Percentiles rank a stretch among this genome's conserved stretches.
phyloP scores from a whole-genome alignment of 2,329 filamentous ascomycete genomes.

The Stagonosporopsis vannaccii region DNA sequence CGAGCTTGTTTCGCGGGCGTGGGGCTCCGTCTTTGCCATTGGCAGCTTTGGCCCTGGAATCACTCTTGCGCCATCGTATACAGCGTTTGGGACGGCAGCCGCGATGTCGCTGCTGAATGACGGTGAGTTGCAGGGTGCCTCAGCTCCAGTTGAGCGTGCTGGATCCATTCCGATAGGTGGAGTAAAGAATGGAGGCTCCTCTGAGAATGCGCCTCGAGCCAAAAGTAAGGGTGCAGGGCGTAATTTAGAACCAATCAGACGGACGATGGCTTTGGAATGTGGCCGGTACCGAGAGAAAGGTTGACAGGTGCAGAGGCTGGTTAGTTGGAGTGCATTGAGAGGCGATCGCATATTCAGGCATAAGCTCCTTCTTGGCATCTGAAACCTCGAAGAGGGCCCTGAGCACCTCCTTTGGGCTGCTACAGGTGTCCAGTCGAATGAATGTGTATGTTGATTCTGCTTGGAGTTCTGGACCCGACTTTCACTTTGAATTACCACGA shows the following conservation, averaged over 20 bases:
- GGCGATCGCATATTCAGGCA: neutral
- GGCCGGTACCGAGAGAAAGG: slow-evolving; percentile 4
- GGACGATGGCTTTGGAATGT: slow-evolving; percentile 9
- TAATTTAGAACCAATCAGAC: slow-evolving; percentile 8
- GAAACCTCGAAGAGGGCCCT: neutral
- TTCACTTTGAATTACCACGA: neutral
- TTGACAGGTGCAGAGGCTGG: neutral
- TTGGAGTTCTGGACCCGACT: neutral
- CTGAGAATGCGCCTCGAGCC: neutral
- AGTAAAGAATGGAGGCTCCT: neutral
- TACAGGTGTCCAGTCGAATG: neutral
- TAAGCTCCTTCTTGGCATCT: neutral
- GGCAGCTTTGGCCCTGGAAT: slow-evolving; percentile 7
- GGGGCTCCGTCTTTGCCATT: slow-evolving; percentile 3
- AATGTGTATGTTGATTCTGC: neutral
- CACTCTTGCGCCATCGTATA: neutral
- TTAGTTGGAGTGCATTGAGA: neutral
- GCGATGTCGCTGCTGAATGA: neutral
- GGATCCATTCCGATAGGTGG: neutral
- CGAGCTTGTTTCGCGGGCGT: slow-evolving; percentile 4
- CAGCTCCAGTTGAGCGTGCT: slow-evolving; percentile 9
- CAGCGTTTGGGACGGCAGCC: neutral
- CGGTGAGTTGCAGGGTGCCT: neutral
- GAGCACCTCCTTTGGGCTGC: neutral
- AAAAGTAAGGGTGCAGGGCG: neutral